These are phyloP conservation scores for Bothriochloa decipiens DNA, from an alignment of 176 grass and related monocot species.

Conservation along the genomic window DNA sequence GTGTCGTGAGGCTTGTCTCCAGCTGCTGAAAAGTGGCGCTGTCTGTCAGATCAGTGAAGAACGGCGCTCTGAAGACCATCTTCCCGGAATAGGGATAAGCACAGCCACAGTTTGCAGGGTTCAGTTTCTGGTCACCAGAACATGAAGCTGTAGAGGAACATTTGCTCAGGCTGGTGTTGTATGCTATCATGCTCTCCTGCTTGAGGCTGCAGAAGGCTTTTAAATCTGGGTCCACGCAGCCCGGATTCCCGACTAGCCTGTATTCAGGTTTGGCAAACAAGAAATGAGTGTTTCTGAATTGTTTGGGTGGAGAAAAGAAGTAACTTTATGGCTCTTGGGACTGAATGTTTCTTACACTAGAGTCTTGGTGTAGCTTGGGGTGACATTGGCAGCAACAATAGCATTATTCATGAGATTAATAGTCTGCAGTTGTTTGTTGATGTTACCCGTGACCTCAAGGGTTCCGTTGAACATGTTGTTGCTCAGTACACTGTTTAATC, in stretches of 20 bases:
- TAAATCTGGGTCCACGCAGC: constrained; percentile 12
- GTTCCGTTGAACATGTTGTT: constrained; percentile 52
- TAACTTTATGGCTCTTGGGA: neutral
- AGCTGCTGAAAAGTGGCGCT: constrained; percentile 48
- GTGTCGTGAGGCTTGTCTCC: constrained; percentile 43
- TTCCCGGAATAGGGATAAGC: constrained; percentile 64
- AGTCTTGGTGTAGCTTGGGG: constrained; percentile 51
- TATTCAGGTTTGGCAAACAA: constrained; percentile 9
- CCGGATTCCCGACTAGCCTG: constrained; percentile 65
- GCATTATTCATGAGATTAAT: constrained; percentile 55
- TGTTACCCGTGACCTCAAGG: constrained; percentile 58
- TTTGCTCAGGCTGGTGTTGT: constrained; percentile 57
- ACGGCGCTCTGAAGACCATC: constrained; percentile 76
- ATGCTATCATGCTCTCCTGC: constrained; percentile 22
- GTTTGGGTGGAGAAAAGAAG: neutral
- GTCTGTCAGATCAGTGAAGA: constrained; percentile 55
- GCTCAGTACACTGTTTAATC: constrained; percentile 51
- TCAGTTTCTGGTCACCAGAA: constrained; percentile 39
- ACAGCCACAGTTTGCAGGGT: constrained; percentile 69
- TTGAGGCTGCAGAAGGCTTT: constrained; percentile 46
- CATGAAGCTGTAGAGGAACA: constrained; percentile 43
- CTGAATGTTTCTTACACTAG: constrained; percentile 44
- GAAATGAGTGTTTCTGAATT: neutral
- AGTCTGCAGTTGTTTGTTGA: constrained; percentile 44
- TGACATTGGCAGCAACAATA: constrained; percentile 29